These are phyloP conservation scores for Trichoderma afroharzianum DNA, from an alignment of 2,329 filamentous ascomycete species.

Conservation along the genomic window DNA sequence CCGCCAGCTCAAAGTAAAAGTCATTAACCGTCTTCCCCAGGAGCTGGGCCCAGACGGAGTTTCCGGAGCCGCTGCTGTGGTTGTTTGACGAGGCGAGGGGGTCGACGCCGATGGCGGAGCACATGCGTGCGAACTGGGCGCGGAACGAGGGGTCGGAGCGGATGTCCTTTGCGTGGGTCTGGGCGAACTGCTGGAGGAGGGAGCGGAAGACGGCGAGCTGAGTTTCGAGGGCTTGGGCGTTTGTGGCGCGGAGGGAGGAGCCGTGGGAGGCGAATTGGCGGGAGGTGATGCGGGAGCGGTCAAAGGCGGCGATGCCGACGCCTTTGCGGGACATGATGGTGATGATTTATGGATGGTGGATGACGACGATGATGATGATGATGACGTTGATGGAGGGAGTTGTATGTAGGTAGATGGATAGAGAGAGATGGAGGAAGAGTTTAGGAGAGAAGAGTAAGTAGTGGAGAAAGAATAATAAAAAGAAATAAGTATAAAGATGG, in stretches of 20 bases:
- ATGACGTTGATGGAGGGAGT: neutral
- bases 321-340: constrained; percentile 67
- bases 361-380: constrained; percentile 5
- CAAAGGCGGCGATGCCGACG: constrained; percentile 86
- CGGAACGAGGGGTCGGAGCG: constrained; percentile 93
- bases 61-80: constrained; percentile 34
- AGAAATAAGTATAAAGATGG: neutral
- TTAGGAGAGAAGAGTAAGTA: neutral
- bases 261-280: constrained; percentile 91
- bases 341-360: neutral
- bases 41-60: constrained; percentile 87
- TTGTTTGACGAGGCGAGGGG: constrained; percentile 62
- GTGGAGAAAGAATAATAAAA: too few relatives aligned
- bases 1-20: constrained; percentile 96
- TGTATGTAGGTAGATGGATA: neutral
- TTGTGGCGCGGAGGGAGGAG: constrained; percentile 75
- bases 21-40: constrained; percentile 90
- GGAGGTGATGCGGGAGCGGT: constrained; percentile 76
- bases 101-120: constrained; percentile 92
- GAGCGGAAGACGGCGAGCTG: constrained; percentile 96
- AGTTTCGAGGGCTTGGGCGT: constrained; percentile 81
- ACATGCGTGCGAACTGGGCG: constrained; percentile 98
- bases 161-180: constrained; percentile 93
- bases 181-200: constrained; percentile 88
- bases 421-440: neutral